A percentile compares a stretch with the other conserved stretches of the same genome.
phyloP scores from a whole-genome alignment of 805 yeast genomes.

The Candida maris region DNA sequence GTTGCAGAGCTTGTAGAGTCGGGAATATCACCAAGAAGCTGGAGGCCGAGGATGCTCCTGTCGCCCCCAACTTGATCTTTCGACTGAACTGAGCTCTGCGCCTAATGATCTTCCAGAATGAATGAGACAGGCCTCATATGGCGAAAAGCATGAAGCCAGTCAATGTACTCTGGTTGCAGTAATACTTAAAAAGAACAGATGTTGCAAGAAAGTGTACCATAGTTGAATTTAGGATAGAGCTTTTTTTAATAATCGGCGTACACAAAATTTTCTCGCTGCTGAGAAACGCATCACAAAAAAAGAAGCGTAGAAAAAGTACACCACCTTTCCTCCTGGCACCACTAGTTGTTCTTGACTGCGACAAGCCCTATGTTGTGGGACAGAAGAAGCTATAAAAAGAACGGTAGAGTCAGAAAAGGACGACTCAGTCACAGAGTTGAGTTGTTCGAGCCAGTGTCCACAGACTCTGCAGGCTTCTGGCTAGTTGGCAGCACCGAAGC shows the following conservation, averaged over 20 bases:
- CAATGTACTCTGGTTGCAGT: slow-evolving; percentile 24
- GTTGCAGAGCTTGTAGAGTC: slow-evolving; percentile 25
- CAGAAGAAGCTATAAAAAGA: no score
- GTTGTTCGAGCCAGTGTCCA: slow-evolving; percentile 5
- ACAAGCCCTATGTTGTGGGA: no score
- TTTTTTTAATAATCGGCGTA: no score
- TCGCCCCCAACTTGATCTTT: no score
- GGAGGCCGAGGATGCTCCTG: no score
- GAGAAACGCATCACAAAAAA: no score
- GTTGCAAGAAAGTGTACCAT: not conserved
- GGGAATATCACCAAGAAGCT: slow-evolving; percentile 9
- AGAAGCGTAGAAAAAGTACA: no score
- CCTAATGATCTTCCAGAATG: slow-evolving; percentile 20
- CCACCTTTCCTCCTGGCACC: no score
- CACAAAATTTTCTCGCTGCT: no score
- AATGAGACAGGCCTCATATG: slow-evolving; percentile 21
- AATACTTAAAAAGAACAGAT: slow-evolving; percentile 14
- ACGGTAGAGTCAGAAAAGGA: no score
- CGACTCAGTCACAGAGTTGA: slow-evolving; percentile 5
- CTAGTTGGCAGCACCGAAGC: slow-evolving; percentile 5
- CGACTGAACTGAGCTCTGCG: slow-evolving; percentile 23
- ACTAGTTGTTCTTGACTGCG: no score
- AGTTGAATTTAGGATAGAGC: not conserved
- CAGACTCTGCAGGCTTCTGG: not conserved
- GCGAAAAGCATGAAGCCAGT: slow-evolving; percentile 11